Evolutionary conservation across 1,139 yeast genomes (phyloP).

Genomic region (Debaryomycetaceae sp.): DNA sequence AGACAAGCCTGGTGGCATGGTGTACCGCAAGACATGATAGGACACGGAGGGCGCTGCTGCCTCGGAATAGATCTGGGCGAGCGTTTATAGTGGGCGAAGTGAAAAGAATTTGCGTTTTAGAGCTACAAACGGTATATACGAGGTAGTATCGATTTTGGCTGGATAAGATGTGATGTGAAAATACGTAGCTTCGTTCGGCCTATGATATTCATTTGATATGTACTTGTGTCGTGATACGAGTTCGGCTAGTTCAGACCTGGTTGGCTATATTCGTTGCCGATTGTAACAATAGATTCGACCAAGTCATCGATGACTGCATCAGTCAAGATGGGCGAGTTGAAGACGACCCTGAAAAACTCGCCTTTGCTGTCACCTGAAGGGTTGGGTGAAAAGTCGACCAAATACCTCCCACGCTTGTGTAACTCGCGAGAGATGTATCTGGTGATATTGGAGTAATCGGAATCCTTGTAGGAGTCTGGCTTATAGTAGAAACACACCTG

Average conservation of each 20-base stretch:
- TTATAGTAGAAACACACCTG: conserved; percentile 82
- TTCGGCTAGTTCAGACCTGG: not conserved
- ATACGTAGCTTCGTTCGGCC: too few species aligned
- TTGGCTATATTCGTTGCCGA: conserved; percentile 16
- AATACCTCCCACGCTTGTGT: conserved; percentile 60
- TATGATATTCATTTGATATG: too few species aligned
- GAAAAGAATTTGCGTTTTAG: too few species aligned
- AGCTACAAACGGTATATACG: too few species aligned
- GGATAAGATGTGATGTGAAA: too few species aligned
- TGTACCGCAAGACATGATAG: too few species aligned
- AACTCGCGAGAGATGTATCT: conserved; percentile 60
- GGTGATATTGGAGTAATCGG: conserved; percentile 55
- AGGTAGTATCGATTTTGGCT: too few species aligned
- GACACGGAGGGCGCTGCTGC: too few species aligned
- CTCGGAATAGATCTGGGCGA: too few species aligned
- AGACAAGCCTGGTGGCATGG: too few species aligned
- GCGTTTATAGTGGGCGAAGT: too few species aligned
- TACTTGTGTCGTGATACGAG: too few species aligned
- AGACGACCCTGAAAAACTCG: conserved; percentile 82
- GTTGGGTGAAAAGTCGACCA: conserved; percentile 81
- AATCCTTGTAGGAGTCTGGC: conserved; percentile 33
- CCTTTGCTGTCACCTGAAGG: conserved; percentile 52
- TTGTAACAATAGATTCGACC: conserved; percentile 26
- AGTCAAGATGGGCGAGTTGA: conserved; percentile 66
- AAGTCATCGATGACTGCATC: conserved; percentile 37